Evolutionary conservation across 257 asterid species (phyloP), one percentile per base, ranked within the genome.

Genomic region (Solanum bulbocastanum): DNA sequence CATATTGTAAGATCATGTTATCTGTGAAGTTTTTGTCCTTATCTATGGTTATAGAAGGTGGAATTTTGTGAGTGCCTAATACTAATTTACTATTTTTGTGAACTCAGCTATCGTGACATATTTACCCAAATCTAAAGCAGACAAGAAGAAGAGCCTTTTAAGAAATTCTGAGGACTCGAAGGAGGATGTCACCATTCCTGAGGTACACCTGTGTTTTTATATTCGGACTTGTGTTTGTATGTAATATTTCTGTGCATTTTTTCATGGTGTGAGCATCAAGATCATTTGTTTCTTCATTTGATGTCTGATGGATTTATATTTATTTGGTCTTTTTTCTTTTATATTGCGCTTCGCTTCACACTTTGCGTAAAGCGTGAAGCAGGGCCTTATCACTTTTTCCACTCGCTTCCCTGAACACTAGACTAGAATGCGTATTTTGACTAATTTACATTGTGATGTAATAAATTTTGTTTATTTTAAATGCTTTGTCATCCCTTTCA

Each of bases 71-170:
- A 37, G 75, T 65, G 46, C 74, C 39, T 76, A 37, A 39, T 25
- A 33, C 84, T 58, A 18, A 83, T 78, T 20, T 12, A 25, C 83
- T 89, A 65, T 27, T 85, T 87, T 52, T 81, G 36, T 87, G 78
- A 84, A 35, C 87, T 82, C 87, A 97, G 99, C 98, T 89, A 91
- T 97, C 62, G 98, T 95, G 87, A 87, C 89, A 82, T 97, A 96
- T 92, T 87, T 96, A 90, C 98, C 97, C 83, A 97, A 97, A 91
- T 92, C 98, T 69, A 97, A 92, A 91, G 89, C 92, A 78, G 94
- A 93, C 88, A 95, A 92, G 91, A 96, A 79, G 93, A 96, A 96
- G 98, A 97, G 98, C 83, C 92, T 97, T 78, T 90, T 97, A 88
- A 96, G 97, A 88, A 90, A 91, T 74, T 79, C 94, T 27, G 88